Evolutionary conservation across 768 basidiomycete genomes (phyloP).

Genomic region (Psilocybe azurescens): DNA sequence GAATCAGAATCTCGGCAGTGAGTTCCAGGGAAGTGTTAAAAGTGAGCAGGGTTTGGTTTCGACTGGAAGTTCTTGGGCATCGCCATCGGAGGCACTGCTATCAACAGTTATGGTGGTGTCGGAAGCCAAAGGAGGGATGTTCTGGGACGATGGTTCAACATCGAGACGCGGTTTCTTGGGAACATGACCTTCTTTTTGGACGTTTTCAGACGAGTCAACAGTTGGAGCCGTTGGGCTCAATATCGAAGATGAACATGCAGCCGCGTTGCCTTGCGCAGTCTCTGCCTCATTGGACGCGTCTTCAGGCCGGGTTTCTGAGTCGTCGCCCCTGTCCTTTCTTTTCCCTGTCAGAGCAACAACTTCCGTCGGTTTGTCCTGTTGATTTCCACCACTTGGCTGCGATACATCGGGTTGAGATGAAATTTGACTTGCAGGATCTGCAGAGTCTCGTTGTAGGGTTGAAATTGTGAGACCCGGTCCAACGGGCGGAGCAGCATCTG

Average conservation of each 20-base stretch:
- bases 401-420: background rate
- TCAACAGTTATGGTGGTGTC: too few relatives aligned
- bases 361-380: too few relatives aligned
- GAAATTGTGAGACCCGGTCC: too few relatives aligned
- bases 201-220: background rate
- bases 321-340: constrained; percentile 2
- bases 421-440: background rate
- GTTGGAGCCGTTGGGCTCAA: background rate
- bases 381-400: background rate
- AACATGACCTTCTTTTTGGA: background rate
- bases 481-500: background rate
- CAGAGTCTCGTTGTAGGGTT: background rate
- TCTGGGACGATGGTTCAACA: background rate
- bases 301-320: background rate
- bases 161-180: constrained; percentile 9
- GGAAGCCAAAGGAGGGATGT: background rate
- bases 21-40: constrained; percentile 59
- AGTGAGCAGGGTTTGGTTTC: constrained; percentile 7
- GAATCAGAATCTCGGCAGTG: constrained; percentile 63
- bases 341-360: background rate
- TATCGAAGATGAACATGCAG: background rate
- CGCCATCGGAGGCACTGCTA: background rate
- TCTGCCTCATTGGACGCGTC: background rate
- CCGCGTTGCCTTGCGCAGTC: background rate
- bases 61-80: too few relatives aligned